Conservation (phyloP, 352 stramenopile species). For the Pythium biforme region DNA sequence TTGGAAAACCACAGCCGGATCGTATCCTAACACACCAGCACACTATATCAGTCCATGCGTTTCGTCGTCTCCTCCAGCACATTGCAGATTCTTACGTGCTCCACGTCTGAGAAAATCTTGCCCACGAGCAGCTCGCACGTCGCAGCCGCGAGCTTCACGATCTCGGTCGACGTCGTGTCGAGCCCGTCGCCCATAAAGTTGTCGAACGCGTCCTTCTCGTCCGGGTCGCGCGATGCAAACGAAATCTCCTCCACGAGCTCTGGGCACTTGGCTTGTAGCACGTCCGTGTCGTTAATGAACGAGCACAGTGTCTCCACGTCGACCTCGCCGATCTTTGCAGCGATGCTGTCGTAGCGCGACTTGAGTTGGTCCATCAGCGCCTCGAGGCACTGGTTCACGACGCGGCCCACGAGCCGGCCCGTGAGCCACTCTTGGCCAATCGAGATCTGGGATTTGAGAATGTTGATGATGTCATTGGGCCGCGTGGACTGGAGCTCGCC, state of each 20-base stretch:
- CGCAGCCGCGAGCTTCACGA: slow-evolving; percentile 68
- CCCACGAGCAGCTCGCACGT: slow-evolving; percentile 63
- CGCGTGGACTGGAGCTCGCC: slow-evolving; percentile 74
- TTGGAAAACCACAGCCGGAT: slow-evolving; percentile 77
- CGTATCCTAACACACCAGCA: slow-evolving; percentile 43
- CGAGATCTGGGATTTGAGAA: slow-evolving; percentile 83
- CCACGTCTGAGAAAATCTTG: slow-evolving; percentile 82
- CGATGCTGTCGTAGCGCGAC: slow-evolving; percentile 59
- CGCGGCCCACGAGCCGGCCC: slow-evolving; percentile 54
- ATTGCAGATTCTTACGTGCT: slow-evolving; percentile 42
- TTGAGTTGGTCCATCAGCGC: slow-evolving; percentile 78
- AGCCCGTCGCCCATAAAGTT: slow-evolving; percentile 71
- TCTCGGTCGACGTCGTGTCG: slow-evolving; percentile 76
- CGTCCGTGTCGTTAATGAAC: slow-evolving; percentile 85
- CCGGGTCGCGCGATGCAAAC: slow-evolving; percentile 66
- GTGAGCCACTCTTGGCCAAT: slow-evolving; percentile 84
- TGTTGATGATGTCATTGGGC: slow-evolving; percentile 87
- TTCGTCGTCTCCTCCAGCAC: background rate
- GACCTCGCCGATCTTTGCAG: slow-evolving; percentile 36
- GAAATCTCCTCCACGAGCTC: slow-evolving; percentile 83
- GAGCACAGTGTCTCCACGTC: slow-evolving; percentile 80
- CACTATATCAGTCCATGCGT: background rate
- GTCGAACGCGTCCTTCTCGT: slow-evolving; percentile 79
- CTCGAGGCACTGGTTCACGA: slow-evolving; percentile 70
- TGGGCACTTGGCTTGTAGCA: slow-evolving; percentile 80